Evolutionary conservation across 2,329 filamentous ascomycete genomes (phyloP).

Genomic region (Cytospora mali): DNA sequence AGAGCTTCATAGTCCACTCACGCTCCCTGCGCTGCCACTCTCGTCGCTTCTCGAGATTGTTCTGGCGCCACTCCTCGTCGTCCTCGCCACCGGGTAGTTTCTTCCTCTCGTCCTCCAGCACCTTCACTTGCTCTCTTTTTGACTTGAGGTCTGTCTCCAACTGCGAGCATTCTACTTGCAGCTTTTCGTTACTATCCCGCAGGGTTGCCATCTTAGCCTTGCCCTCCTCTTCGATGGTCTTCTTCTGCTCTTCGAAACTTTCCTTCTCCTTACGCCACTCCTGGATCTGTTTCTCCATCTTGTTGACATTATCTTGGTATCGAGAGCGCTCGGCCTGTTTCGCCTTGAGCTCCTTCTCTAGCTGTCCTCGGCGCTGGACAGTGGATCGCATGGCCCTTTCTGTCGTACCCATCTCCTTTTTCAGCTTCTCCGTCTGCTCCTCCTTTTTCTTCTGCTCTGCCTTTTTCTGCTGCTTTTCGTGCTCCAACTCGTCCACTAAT

Average conservation of each 20-base stretch:
- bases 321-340: conserved; percentile 70
- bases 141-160: conserved; percentile 75
- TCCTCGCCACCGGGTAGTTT: conserved; percentile 63
- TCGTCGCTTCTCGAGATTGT: conserved; percentile 53
- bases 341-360: conserved; percentile 71
- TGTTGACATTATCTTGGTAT: conserved; percentile 68
- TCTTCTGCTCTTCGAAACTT: conserved; percentile 57
- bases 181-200: conserved; percentile 56
- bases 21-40: conserved; percentile 59
- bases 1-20: conserved; percentile 54
- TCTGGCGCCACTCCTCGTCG: conserved; percentile 58
- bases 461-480: conserved; percentile 78
- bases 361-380: conserved; percentile 76
- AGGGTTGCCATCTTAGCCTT: conserved; percentile 56
- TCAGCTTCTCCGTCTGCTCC: conserved; percentile 81
- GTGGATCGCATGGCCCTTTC: conserved; percentile 81
- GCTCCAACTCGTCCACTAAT: conserved; percentile 68
- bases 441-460: conserved; percentile 86
- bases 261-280: conserved; percentile 60
- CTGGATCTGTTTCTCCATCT: conserved; percentile 66
- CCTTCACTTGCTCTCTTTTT: conserved; percentile 71
- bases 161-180: conserved; percentile 65
- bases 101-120: conserved; percentile 71
- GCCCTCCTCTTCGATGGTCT: conserved; percentile 52
- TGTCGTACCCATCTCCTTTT: conserved; percentile 76